Base-by-base conservation (phyloP, 75 land plant species). In the Sequoiadendron giganteum region DNA sequence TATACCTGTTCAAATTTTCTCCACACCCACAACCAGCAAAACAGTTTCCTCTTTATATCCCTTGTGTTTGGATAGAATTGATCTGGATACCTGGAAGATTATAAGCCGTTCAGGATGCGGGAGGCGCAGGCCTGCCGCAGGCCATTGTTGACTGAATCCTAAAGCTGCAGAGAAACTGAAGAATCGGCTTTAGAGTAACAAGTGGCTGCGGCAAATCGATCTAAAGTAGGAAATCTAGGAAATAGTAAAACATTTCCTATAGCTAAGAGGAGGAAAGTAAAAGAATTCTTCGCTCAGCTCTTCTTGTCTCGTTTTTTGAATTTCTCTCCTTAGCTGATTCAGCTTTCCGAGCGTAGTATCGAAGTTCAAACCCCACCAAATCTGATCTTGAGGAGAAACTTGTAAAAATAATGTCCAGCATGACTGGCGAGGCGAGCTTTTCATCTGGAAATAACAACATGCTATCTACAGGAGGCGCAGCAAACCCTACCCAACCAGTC, bases 401-500 rank as follows among this genome's bases (percentile, higher is more conserved):
- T 28, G 49, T n/a, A 3, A 25, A 8, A n/a, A 82, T 9, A 82
- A 82, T 82, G 84, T 82, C 84, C 13, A 82, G 2, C 32, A 82
- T 82, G 84, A 45, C 86, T 5, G 86, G 86, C 13, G 86, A 85
- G 3, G 86, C 86, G 40, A 85, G 86, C 68, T 49, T 85, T 32
- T 85, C 86, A 13, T 54, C 78, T 49, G 86, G 78, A 38, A 56
- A 56, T 30, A 85, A 56, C 42, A 32, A 21, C 47, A 43, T 82
- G 43, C 47, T 45, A 5, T 5, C 84, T 4, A 28, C 84, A 10
- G 49, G 47, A 25, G 55, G 15, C 2, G 30, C 32, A 47, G n/a
- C 84, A 47, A 82, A 82, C 84, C 84, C 84, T 82, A 85, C n/a
- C 48, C 90, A 86, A 15, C 88, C 78, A 65, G 88, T 65, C 68